These are phyloP conservation scores for Talaromyces stipitatus DNA, from an alignment of 495 filamentous ascomycete genomes.

Conservation along the genomic window DNA sequence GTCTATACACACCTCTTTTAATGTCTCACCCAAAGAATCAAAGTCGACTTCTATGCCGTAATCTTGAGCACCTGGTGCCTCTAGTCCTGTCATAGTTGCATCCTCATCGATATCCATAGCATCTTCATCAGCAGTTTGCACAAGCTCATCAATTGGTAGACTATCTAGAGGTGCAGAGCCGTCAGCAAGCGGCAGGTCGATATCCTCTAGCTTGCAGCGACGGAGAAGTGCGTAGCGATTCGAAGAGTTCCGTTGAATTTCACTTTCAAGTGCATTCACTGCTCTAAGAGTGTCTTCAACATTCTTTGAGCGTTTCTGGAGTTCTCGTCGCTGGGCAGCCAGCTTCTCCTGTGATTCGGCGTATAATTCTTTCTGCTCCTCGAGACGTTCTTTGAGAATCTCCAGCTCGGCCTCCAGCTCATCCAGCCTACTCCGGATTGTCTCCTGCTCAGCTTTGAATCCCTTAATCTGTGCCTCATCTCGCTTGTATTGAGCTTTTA, in stretches of 20 bases:
- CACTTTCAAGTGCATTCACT: conserved; percentile 69
- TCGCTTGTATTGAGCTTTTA: conserved; percentile 58
- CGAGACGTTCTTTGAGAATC: conserved; percentile 61
- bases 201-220: conserved; percentile 88
- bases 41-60: conserved; percentile 93
- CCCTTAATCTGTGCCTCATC: conserved; percentile 58
- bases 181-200: conserved; percentile 71
- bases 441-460: conserved; percentile 64
- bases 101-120: conserved; percentile 86
- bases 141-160: conserved; percentile 79
- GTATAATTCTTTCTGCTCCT: conserved; percentile 56
- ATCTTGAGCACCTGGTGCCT: conserved; percentile 56
- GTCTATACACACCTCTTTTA: conserved; percentile 58
- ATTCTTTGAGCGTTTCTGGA: conserved; percentile 74
- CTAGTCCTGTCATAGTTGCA: conserved; percentile 24
- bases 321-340: conserved; percentile 69
- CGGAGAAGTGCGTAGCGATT: conserved; percentile 76
- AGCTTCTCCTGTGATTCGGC: conserved; percentile 67
- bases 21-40: conserved; percentile 73
- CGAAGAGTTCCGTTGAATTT: conserved; percentile 74
- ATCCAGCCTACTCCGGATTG: conserved; percentile 65
- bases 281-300: conserved; percentile 73
- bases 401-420: conserved; percentile 69
- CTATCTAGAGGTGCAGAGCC: conserved; percentile 70
- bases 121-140: conserved; percentile 59